Percentiles rank a stretch among this genome's conserved stretches.
phyloP scores from a whole-genome alignment of 2,329 filamentous ascomycete genomes.

The Gremmenia infestans region DNA sequence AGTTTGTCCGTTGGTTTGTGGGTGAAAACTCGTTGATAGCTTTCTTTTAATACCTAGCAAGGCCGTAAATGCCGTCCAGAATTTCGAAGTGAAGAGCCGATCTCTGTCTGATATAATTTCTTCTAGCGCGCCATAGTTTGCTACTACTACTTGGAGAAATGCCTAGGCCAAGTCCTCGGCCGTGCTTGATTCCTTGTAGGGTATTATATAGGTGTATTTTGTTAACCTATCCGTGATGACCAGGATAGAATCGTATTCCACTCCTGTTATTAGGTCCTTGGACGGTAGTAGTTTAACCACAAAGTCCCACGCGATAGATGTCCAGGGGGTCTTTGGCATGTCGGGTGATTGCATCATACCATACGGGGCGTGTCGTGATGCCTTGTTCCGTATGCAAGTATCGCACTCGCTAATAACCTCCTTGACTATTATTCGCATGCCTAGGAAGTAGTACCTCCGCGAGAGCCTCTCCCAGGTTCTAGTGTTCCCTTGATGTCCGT shows the following conservation, averaged over 20 bases:
- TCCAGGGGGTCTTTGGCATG: too few species aligned
- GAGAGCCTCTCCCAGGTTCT: background rate
- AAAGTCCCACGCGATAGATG: too few species aligned
- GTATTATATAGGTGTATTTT: too few species aligned
- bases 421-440: background rate
- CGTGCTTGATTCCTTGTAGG: background rate
- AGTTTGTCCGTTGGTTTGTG: slow-evolving; percentile 2
- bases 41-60: slow-evolving; percentile 5
- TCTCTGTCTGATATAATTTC: slow-evolving; percentile 13
- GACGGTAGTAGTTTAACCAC: too few species aligned
- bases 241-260: too few species aligned
- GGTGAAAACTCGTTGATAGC: slow-evolving; percentile 11
- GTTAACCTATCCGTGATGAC: too few species aligned
- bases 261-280: too few species aligned
- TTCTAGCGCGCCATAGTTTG: slow-evolving; percentile 2
- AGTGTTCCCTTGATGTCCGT: background rate
- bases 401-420: background rate
- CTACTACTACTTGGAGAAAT: slow-evolving; percentile 1
- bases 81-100: slow-evolving; percentile 12
- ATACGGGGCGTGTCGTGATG: too few species aligned
- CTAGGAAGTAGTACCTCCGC: background rate
- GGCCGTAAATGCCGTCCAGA: slow-evolving; percentile 1
- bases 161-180: background rate
- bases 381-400: too few species aligned
- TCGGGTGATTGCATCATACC: too few species aligned